A percentile compares a stretch with the other conserved stretches of the same genome.
phyloP scores from a whole-genome alignment of 108 stramenopile genomes.

The Skeletonema grethae region DNA sequence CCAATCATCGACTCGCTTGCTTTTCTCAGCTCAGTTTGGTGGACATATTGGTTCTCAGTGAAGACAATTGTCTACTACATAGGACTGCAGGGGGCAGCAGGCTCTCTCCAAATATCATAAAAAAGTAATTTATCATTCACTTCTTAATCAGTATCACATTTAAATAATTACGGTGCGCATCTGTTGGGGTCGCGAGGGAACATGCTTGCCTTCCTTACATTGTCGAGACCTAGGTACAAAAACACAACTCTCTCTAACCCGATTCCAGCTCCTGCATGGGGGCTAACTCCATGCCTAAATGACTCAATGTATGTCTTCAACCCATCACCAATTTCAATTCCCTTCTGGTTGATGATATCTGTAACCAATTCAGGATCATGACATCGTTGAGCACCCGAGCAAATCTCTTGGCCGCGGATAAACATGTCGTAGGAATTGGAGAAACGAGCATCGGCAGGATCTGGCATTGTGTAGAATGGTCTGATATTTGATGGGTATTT shows the following conservation, averaged over 20 bases:
- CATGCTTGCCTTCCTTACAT: conserved; percentile 97
- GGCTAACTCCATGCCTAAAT: conserved; percentile 87
- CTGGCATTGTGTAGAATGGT: conserved; percentile 99
- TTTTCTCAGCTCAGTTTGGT: conserved; percentile 34
- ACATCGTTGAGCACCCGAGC: conserved; percentile 96
- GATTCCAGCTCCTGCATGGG: conserved; percentile 96
- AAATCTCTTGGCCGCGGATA: conserved; percentile 97
- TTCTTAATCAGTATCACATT: not conserved
- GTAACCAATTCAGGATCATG: conserved; percentile 83
- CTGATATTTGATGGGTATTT: conserved; percentile 91
- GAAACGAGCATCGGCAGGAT: conserved; percentile 82
- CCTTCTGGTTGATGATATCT: conserved; percentile 79
- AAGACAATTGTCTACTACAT: conserved; percentile 25
- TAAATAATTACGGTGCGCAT: conserved; percentile 80
- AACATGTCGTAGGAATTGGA: conserved; percentile 98
- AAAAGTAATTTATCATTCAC: not conserved
- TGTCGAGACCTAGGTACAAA: conserved; percentile 95
- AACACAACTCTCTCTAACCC: conserved; percentile 97
- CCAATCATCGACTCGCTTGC: conserved; percentile 24
- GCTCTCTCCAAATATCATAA: not conserved
- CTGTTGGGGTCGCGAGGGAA: conserved; percentile 98
- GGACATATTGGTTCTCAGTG: conserved; percentile 27
- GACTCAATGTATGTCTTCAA: conserved; percentile 88
- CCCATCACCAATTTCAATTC: conserved; percentile 84
- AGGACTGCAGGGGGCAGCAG: conserved; percentile 7